Percentiles rank a stretch among this genome's conserved stretches.
Evolutionary conservation across 2,329 filamentous ascomycete species (phyloP).

Genomic region (Stachybotrys elegans): DNA sequence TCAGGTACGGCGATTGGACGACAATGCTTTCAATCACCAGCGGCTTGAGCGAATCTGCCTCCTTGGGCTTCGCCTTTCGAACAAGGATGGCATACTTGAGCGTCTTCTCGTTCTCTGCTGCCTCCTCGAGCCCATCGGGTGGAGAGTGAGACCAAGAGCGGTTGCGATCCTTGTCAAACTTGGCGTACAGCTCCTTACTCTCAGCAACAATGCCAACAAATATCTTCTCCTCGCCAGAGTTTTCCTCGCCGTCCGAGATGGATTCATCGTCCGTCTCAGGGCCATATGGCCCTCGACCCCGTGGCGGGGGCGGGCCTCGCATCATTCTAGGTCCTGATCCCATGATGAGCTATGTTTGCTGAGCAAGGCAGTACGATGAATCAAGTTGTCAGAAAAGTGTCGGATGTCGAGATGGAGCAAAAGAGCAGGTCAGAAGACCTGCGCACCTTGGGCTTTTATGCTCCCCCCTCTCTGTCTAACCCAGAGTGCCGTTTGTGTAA

Average conservation of each 20-base stretch:
- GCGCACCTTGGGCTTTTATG: too few relatives aligned
- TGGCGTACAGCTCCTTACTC: slow-evolving; percentile 38
- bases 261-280: too few relatives aligned
- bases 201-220: slow-evolving; percentile 30
- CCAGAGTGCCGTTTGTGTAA: too few relatives aligned
- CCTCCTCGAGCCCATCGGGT: slow-evolving; percentile 48
- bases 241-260: neutral
- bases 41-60: slow-evolving; percentile 53
- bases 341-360: too few relatives aligned
- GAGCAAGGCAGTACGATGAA: too few relatives aligned
- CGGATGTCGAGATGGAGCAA: too few relatives aligned
- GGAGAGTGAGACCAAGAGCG: slow-evolving; percentile 51
- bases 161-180: slow-evolving; percentile 41
- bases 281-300: too few relatives aligned
- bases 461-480: too few relatives aligned
- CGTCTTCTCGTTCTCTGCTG: slow-evolving; percentile 57
- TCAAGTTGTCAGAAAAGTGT: too few relatives aligned
- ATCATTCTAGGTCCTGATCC: too few relatives aligned
- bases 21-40: slow-evolving; percentile 58
- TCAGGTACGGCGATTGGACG: slow-evolving; percentile 58
- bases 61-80: slow-evolving; percentile 46
- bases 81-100: slow-evolving; percentile 57
- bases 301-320: too few relatives aligned
- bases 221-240: neutral
- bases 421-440: too few relatives aligned